Conservation (phyloP, 2,329 filamentous ascomycete species). For the Penicillium corylophilum region DNA sequence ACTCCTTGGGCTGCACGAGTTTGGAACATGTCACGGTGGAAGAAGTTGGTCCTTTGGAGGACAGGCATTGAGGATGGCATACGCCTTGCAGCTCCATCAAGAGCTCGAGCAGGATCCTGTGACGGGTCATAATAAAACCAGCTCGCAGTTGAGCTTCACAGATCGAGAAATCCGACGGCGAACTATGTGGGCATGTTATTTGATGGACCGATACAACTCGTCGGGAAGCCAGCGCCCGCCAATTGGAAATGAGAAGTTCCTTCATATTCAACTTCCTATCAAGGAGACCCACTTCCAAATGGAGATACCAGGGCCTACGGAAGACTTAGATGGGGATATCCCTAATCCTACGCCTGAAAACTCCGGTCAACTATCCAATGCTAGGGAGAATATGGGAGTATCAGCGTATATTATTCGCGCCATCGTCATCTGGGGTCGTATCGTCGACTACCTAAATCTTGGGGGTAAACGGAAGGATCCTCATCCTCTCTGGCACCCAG, state of each 20-base stretch:
- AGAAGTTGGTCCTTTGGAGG: constrained; percentile 95
- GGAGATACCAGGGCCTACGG: constrained; percentile 84
- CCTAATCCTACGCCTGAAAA: constrained; percentile 62
- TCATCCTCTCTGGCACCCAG: constrained; percentile 74
- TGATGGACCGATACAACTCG: constrained; percentile 97
- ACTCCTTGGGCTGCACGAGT: constrained; percentile 87
- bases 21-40: constrained; percentile 93
- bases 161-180: constrained; percentile 89
- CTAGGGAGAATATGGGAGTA: constrained; percentile 87
- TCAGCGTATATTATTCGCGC: constrained; percentile 84
- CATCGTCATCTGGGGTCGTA: constrained; percentile 84
- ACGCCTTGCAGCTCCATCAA: constrained; percentile 87
- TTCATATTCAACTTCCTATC: constrained; percentile 86
- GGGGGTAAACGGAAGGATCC: constrained; percentile 78
- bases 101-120: constrained; percentile 81
- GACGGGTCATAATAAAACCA: constrained; percentile 55
- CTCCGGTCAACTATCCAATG: constrained; percentile 63
- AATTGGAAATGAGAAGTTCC: constrained; percentile 84
- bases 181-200: constrained; percentile 97
- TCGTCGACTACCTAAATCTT: constrained; percentile 87
- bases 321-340: constrained; percentile 72
- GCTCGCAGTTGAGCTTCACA: constrained; percentile 74
- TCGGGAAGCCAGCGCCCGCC: constrained; percentile 90
- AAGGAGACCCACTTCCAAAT: constrained; percentile 87
- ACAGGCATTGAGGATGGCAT: constrained; percentile 95